Evolutionary conservation across 768 basidiomycete species (phyloP).

Genomic region (Chiua virens): DNA sequence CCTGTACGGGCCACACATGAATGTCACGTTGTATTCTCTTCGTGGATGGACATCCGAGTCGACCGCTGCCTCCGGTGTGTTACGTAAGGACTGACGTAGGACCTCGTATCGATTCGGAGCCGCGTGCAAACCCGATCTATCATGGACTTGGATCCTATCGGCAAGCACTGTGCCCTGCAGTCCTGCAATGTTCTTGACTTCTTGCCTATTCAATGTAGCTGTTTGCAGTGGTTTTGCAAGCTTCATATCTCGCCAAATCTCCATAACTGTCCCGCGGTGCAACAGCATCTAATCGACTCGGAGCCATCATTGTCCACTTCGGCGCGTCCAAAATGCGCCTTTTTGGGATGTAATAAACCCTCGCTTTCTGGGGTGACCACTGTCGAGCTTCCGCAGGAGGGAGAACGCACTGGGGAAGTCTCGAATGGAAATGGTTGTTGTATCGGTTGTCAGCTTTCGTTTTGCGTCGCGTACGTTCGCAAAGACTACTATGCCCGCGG

Average conservation of each 20-base stretch:
- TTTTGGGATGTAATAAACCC: conserved; percentile 52
- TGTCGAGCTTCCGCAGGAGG: conserved; percentile 2
- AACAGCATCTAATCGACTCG: neutral
- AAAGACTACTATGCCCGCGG: neutral
- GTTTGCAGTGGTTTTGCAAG: conserved; percentile 59
- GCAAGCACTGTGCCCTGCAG: conserved; percentile 61
- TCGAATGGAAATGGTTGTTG: conserved; percentile 45
- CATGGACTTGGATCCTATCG: conserved; percentile 53
- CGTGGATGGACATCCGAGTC: conserved; percentile 1
- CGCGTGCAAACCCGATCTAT: neutral
- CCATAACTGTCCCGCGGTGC: conserved; percentile 52
- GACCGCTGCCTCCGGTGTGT: neutral
- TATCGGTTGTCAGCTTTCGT: conserved; percentile 51
- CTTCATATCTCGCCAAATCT: conserved; percentile 57
- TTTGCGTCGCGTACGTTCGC: conserved; percentile 59
- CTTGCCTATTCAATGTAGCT: conserved; percentile 71
- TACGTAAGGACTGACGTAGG: too few relatives aligned
- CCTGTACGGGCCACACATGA: conserved; percentile 2
- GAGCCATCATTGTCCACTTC: conserved; percentile 8
- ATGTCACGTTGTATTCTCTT: conserved; percentile 12
- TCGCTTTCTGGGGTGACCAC: conserved; percentile 44
- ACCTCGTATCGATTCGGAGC: too few relatives aligned
- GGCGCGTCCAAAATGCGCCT: conserved; percentile 49
- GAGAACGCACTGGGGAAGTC: neutral
- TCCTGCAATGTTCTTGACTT: conserved; percentile 69